Evolutionary conservation across 2,329 filamentous ascomycete species (phyloP).

Genomic region (Fusarium ramigenum): DNA sequence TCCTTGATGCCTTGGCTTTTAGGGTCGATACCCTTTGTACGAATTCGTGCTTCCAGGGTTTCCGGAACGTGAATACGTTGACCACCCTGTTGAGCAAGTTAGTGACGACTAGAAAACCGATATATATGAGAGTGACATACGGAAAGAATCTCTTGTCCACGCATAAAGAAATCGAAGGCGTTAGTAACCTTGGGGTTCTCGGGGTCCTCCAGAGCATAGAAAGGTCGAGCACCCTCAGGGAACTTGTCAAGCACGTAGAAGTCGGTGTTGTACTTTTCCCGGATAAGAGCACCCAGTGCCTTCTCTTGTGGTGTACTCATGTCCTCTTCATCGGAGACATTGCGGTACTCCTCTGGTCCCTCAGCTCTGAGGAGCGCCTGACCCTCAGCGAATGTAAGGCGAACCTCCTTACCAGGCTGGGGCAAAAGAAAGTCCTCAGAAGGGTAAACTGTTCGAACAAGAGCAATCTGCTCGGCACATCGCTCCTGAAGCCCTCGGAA

Average conservation of each 20-base stretch:
- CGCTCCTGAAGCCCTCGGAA: slow-evolving; percentile 76
- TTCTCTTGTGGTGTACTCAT: slow-evolving; percentile 85
- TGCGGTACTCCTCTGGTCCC: slow-evolving; percentile 71
- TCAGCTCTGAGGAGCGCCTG: slow-evolving; percentile 81
- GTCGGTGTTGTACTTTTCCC: slow-evolving; percentile 90
- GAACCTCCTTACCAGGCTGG: slow-evolving; percentile 76
- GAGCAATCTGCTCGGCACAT: slow-evolving; percentile 76
- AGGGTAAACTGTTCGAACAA: slow-evolving; percentile 77
- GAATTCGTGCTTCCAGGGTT: slow-evolving; percentile 81
- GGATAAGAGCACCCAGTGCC: slow-evolving; percentile 86
- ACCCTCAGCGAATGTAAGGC: slow-evolving; percentile 80
- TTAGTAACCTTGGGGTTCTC: slow-evolving; percentile 72
- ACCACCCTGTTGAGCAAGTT: slow-evolving; percentile 59
- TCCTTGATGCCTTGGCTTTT: slow-evolving; percentile 80
- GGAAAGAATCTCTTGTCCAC: slow-evolving; percentile 91
- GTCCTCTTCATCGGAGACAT: slow-evolving; percentile 81
- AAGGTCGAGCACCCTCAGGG: slow-evolving; percentile 86
- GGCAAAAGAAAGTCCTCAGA: slow-evolving; percentile 82
- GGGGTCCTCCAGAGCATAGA: slow-evolving; percentile 85
- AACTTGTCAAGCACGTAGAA: slow-evolving; percentile 99
- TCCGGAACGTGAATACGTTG: slow-evolving; percentile 87
- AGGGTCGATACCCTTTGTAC: slow-evolving; percentile 83
- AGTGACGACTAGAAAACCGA: not conserved
- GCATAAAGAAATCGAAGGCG: slow-evolving; percentile 85
- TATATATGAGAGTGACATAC: slow-evolving; percentile 45